Percentiles rank a stretch among this genome's conserved stretches.
These are phyloP conservation scores for Wallemia hederae DNA, from an alignment of 1,284 basidiomycete species.

Conservation along the genomic window DNA sequence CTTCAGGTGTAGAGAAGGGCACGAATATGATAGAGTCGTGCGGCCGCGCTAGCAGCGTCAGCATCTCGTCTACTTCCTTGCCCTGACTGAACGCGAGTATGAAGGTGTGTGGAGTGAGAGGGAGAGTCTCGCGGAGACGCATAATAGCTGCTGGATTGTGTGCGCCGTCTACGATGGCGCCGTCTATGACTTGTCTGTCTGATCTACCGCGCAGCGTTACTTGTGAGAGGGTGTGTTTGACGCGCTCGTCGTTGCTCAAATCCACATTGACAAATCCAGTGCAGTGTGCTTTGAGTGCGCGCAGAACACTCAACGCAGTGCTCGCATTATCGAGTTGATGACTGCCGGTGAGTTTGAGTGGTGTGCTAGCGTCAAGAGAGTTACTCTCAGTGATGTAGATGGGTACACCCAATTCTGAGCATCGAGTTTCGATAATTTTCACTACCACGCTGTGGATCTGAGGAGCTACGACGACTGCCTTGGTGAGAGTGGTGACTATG, in stretches of 20 bases:
- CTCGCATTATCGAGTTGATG: conserved; percentile 61
- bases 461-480: conserved; percentile 38
- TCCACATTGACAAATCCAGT: conserved; percentile 6
- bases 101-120: conserved; percentile 8
- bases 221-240: conserved; percentile 14
- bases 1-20: conserved; percentile 34
- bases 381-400: conserved; percentile 1
- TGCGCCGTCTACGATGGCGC: conserved; percentile 70
- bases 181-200: conserved; percentile 22
- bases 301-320: conserved; percentile 24
- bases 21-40: conserved; percentile 26
- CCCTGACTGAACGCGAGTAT: conserved; percentile 8
- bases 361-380: background rate
- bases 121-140: conserved; percentile 29
- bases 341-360: background rate
- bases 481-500: conserved; percentile 34
- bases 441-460: conserved; percentile 31
- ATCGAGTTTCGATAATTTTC: conserved; percentile 8
- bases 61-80: conserved; percentile 38
- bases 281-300: conserved; percentile 33
- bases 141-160: conserved; percentile 65
- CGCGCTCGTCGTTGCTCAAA: background rate
- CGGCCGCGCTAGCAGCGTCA: conserved; percentile 29
- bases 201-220: conserved; percentile 20
- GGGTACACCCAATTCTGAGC: background rate